These are phyloP conservation scores for Elongisporangium prolatum DNA, from an alignment of 352 stramenopile species.

Conservation along the genomic window DNA sequence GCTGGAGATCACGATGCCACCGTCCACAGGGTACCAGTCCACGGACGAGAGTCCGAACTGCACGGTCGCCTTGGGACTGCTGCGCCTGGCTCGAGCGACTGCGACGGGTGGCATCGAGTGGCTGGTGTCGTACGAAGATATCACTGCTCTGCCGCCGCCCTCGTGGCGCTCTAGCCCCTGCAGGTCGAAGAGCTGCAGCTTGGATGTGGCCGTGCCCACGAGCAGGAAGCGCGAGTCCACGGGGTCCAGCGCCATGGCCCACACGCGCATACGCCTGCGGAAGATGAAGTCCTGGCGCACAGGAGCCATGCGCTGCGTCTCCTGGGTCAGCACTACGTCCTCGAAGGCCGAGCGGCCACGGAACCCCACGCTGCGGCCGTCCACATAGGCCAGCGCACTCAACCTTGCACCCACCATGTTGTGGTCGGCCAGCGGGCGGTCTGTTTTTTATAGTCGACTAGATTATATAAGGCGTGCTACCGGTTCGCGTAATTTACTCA, in stretches of 20 bases:
- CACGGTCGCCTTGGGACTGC: constrained; percentile 7
- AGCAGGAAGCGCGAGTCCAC: constrained; percentile 55
- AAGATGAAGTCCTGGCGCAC: constrained; percentile 56
- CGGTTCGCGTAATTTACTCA: no score
- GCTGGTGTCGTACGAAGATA: constrained; percentile 24
- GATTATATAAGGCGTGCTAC: no score
- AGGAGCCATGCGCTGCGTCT: constrained; percentile 20
- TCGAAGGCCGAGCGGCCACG: constrained; percentile 26
- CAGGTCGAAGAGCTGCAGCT: constrained; percentile 63
- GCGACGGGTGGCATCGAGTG: constrained; percentile 23
- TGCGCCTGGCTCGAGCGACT: constrained; percentile 13
- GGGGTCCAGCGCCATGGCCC: constrained; percentile 55
- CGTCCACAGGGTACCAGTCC: constrained; percentile 87
- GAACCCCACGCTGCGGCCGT: constrained; percentile 48
- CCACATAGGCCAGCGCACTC: constrained; percentile 47
- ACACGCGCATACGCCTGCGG: constrained; percentile 46
- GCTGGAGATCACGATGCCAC: constrained; percentile 73
- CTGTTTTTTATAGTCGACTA: neutral
- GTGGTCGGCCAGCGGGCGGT: neutral
- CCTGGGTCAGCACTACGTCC: constrained; percentile 27
- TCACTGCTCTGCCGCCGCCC: constrained; percentile 6
- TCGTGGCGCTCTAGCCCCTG: constrained; percentile 29
- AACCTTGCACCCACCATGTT: constrained; percentile 3
- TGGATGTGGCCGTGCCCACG: constrained; percentile 49
- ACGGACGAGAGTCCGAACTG: constrained; percentile 71